These are phyloP conservation scores for Xylariaceae sp. DNA, from an alignment of 2,329 filamentous ascomycete genomes.

Conservation along the genomic window DNA sequence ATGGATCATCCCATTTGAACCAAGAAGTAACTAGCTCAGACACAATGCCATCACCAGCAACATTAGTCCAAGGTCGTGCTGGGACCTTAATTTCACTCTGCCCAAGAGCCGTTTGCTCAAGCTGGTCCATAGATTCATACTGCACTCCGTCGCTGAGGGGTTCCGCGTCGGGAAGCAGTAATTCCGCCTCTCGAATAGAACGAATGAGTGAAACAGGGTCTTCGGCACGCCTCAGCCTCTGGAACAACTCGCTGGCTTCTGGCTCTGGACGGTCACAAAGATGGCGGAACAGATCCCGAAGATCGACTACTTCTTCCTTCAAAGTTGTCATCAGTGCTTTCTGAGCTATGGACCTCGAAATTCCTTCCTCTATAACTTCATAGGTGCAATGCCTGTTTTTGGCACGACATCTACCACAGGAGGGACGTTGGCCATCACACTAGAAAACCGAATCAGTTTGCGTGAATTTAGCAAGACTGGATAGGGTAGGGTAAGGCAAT, in stretches of 20 bases:
- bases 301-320: conserved; percentile 3
- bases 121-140: background rate
- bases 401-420: conserved; percentile 6
- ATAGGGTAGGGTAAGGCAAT: background rate
- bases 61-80: conserved; percentile 10
- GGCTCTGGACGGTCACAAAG: conserved; percentile 4
- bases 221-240: conserved; percentile 2
- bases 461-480: background rate
- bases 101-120: conserved; percentile 5
- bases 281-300: conserved; percentile 10
- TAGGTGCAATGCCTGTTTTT: conserved; percentile 10
- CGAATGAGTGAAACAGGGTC: conserved; percentile 9
- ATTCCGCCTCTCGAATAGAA: conserved; percentile 11
- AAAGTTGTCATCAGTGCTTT: conserved; percentile 8
- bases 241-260: conserved; percentile 7
- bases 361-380: conserved; percentile 9
- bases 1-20: conserved; percentile 15
- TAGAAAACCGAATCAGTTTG: no score
- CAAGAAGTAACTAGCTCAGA: conserved; percentile 13
- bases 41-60: conserved; percentile 15
- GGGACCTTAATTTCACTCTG: conserved; percentile 7
- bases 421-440: conserved; percentile 14
- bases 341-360: conserved; percentile 7
- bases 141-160: background rate
- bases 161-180: conserved; percentile 1